phyloP scores from a whole-genome alignment of 75 land plant species.

The Cupressus sempervirens region DNA sequence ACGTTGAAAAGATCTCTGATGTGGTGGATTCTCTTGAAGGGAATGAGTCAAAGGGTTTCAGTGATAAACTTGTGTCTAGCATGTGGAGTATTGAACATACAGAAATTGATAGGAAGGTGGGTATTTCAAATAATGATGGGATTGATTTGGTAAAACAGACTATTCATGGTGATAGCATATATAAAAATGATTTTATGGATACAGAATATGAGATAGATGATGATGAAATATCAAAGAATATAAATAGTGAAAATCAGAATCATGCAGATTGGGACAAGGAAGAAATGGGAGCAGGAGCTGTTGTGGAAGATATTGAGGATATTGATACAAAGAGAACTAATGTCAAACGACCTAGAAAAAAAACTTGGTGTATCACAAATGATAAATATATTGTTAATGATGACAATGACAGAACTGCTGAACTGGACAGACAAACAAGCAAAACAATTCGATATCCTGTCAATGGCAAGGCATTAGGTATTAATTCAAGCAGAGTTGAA shows the following conservation, averaged over 20 bases:
- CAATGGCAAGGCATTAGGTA: neutral
- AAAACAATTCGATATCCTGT: neutral
- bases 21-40: conserved; percentile 1
- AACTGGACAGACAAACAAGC: neutral
- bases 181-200: neutral
- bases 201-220: neutral
- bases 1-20: neutral
- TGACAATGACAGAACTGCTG: neutral
- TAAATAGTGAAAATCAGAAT: neutral
- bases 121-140: neutral
- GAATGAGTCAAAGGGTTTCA: neutral
- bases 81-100: neutral
- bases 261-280: conserved; percentile 14
- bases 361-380: conserved; percentile 29
- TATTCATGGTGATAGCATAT: neutral
- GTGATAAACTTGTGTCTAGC: neutral
- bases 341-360: conserved; percentile 29
- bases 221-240: neutral
- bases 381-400: conserved; percentile 12
- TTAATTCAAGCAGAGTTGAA: neutral
- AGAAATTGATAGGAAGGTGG: neutral
- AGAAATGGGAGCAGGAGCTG: conserved; percentile 11
- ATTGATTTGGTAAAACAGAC: neutral
- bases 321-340: conserved; percentile 10
- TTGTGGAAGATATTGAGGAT: conserved; percentile 24